Evolutionary conservation across 2,329 filamentous ascomycete species (phyloP), one percentile per base, ranked within the genome.

Genomic region (Hymenoscyphus occultus): DNA sequence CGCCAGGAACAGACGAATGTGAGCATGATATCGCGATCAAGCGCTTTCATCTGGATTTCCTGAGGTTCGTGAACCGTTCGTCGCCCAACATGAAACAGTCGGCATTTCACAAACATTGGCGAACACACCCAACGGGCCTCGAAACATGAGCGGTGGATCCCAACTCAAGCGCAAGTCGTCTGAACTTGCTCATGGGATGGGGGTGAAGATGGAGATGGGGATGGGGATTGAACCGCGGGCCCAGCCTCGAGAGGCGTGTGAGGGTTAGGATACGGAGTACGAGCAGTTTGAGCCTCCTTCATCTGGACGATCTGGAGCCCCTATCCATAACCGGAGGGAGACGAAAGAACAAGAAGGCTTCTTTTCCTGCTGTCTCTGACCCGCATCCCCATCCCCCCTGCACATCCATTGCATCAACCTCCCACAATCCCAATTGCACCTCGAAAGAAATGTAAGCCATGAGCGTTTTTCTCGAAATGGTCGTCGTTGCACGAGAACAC

Each of bases 81-180:
- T 35, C 35, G 35, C 35, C 48, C n/a, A 12, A 28, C 48, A 22
- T 54, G 48, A 54, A 54, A 54, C 48, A 22, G 22, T 54, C 22
- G 48, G 48, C 48, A 54, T 54, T 54, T 54, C 48, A 54, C 22
- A 54, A 54, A 13, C 48, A 54, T 28, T 54, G 48, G 48, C 48
- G 19, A 13, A 5, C 22, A 28, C 5, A 54, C 19, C 13, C 22
- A 54, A 54, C 19, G 19, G 22, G 10, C 19, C 19, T 54, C 19
- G 48, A 54, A 54, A 54, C 48, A 54, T 12, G 22, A 13, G 7
- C 22, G 48, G 48, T 54, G 48, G 48, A 51, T 48, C n/a, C 45
- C 45, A n/a, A 14, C 22, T 54, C 48, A 54, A 54, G 48, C 48
- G 48, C 22, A 54, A 54, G 48, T 54, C 48, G 48, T 54, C 48